Percentiles rank a stretch among this genome's conserved stretches.
These are phyloP conservation scores for Neurospora africana DNA, from an alignment of 495 filamentous ascomycete species.

Conservation along the genomic window DNA sequence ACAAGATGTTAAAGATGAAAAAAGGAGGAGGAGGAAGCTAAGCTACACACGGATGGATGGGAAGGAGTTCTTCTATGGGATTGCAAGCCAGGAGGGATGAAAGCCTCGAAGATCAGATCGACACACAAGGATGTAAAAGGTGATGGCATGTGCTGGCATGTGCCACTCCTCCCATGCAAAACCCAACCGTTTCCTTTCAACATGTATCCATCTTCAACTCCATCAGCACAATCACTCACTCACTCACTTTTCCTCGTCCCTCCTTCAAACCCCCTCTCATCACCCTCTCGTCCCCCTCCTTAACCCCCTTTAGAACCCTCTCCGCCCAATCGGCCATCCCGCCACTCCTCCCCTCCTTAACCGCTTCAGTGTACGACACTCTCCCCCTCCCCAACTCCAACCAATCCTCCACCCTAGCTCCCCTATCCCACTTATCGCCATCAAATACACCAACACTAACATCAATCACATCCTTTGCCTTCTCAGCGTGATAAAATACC, in stretches of 20 bases:
- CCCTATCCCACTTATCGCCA: conserved; percentile 23
- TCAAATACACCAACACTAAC: conserved; percentile 53
- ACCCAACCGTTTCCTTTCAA: neutral
- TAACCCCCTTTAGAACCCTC: conserved; percentile 23
- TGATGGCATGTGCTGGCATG: neutral
- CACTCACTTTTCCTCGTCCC: conserved; percentile 12
- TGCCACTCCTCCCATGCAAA: neutral
- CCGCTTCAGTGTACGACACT: conserved; percentile 55
- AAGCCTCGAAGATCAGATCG: neutral
- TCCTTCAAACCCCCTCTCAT: conserved; percentile 14
- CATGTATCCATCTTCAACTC: neutral
- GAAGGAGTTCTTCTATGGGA: neutral
- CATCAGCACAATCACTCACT: neutral
- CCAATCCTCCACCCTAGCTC: conserved; percentile 48
- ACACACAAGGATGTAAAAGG: neutral
- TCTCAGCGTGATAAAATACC: conserved; percentile 53
- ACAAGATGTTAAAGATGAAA: no score
- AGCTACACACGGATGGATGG: neutral
- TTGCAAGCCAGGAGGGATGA: neutral
- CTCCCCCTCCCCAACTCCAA: conserved; percentile 48
- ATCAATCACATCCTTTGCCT: conserved; percentile 50
- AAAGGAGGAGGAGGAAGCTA: neutral
- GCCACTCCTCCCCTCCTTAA: conserved; percentile 29
- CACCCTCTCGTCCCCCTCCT: conserved; percentile 12
- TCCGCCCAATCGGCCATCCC: conserved; percentile 24